phyloP scores from a whole-genome alignment of 805 yeast species.

The Schwanniomyces polymorphus region DNA sequence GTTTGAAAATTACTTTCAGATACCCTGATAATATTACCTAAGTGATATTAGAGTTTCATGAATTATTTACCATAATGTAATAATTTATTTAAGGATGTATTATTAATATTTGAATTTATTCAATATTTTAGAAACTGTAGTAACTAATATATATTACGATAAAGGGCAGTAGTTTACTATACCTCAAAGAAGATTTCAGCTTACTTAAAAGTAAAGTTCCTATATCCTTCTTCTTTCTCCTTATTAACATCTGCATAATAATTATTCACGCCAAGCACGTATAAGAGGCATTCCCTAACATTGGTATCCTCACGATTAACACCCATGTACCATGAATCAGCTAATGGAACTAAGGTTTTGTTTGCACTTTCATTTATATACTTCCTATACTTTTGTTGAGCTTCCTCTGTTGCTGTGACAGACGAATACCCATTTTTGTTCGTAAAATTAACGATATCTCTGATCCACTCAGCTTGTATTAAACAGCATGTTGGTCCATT shows the following conservation, averaged over 20 bases:
- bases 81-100: too few species aligned
- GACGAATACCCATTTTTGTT: constrained; percentile 6
- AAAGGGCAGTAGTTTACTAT: too few species aligned
- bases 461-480: constrained; percentile 14
- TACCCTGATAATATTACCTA: too few species aligned
- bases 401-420: constrained; percentile 15
- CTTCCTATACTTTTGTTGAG: constrained; percentile 14
- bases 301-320: constrained; percentile 10
- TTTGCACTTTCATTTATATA: constrained; percentile 14
- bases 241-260: neutral
- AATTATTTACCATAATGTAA: too few species aligned
- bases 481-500: constrained; percentile 27
- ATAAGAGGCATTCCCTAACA: neutral
- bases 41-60: too few species aligned
- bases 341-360: constrained; percentile 16
- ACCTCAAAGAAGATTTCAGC: neutral
- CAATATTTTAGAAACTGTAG: too few species aligned
- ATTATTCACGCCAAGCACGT: neutral
- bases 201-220: neutral
- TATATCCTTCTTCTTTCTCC: neutral
- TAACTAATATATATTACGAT: too few species aligned
- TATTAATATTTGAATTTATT: too few species aligned
- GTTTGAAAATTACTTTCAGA: too few species aligned
- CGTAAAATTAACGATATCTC: constrained; percentile 8
- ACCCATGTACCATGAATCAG: constrained; percentile 28